Base-by-base conservation (phyloP, 495 filamentous ascomycete genomes). In the Venustampulla echinocandica region DNA sequence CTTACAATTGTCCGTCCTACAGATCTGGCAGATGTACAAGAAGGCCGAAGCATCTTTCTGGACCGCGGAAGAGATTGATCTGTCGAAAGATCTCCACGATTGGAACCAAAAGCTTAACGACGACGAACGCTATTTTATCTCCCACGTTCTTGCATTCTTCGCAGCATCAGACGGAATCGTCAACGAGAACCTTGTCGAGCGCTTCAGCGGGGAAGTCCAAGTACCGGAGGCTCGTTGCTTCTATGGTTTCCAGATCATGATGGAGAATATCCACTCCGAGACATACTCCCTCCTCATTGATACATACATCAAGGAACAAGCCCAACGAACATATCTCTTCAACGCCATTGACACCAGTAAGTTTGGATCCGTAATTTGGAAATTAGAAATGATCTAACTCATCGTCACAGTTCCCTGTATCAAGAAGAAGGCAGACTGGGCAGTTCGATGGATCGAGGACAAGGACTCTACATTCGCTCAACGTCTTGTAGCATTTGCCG, bases 1-100 rank as follows among this genome's bases (percentile, higher is more conserved):
- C n/a, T n/a, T n/a, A n/a, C n/a, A 32, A 37, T 53, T 67, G 18
- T 61, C 48, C 47, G 44, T 37, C 27, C 37, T 39, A 61, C 57
- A 90, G 92, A 90, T 98, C 70, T 98, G 92, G 92, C 93, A 96
- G 68, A 96, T 98, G 90, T 98, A 98, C 79, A 98, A 98, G 83
- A 97, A 98, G 73, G 93, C 93, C 56, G 90, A 96, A 68, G 92
- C 92, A 19, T 97, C 93, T 28, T 98, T 98, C 80, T 98, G 92
- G 92, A 97, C 93, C 43, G 92, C 92, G 45, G 92, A 98, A 64
- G 92, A 98, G 72, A 96, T 98, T 52, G 92, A 98, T 72, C 80
- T 98, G 21, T 95, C 90, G 58, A 97, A 98, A 73, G 92, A 98
- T 66, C 76, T 95, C 19, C 86, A 95, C 74, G 93, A 98, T 72